A percentile compares a stretch with the other conserved stretches of the same genome.
Conservation (phyloP, 306 rosid genomes). For the Aeschynomene evenia region DNA sequence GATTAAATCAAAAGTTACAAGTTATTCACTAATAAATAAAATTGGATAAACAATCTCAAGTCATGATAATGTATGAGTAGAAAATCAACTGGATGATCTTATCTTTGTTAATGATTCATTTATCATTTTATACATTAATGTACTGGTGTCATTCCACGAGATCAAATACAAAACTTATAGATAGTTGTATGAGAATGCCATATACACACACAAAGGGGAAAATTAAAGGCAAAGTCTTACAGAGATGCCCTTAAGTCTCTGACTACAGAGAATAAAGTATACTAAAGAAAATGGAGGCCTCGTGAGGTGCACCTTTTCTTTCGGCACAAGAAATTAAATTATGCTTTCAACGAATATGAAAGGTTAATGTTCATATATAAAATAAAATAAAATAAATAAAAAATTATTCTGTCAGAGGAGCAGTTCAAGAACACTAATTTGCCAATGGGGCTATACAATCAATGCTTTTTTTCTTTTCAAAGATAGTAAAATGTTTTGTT, state of each 20-base stretch:
- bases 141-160: neutral
- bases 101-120: too few species aligned
- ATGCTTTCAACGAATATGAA: conserved; percentile 35
- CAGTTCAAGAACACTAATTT: conserved; percentile 31
- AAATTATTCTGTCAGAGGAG: conserved; percentile 46
- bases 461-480: neutral
- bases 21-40: too few species aligned
- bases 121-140: neutral
- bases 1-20: too few species aligned
- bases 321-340: conserved; percentile 54
- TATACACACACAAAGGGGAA: neutral
- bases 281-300: conserved; percentile 41
- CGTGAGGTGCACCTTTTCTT: conserved; percentile 71
- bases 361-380: conserved; percentile 11
- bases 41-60: too few species aligned
- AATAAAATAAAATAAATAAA: too few species aligned
- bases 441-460: conserved; percentile 15
- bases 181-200: neutral
- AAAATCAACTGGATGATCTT: too few species aligned
- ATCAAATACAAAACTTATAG: neutral
- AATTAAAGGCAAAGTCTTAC: conserved; percentile 8
- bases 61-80: too few species aligned
- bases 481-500: conserved; percentile 11
- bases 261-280: conserved; percentile 47
- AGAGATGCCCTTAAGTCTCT: conserved; percentile 44